These are phyloP conservation scores for Brettanomyces sp. DNA, from an alignment of 805 yeast species.

Conservation along the genomic window DNA sequence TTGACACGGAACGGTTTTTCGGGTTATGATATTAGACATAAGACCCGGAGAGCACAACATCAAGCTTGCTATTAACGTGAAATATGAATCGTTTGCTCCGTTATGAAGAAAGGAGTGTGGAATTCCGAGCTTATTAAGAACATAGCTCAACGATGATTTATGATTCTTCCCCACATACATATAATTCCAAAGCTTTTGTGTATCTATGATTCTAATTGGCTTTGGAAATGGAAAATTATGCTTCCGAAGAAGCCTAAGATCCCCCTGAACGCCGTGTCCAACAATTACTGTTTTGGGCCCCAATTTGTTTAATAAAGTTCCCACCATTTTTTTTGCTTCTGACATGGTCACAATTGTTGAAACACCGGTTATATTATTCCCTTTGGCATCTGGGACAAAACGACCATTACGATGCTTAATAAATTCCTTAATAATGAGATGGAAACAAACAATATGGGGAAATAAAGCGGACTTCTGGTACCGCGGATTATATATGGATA, in stretches of 20 bases:
- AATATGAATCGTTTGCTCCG: constrained; percentile 25
- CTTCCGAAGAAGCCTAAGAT: constrained; percentile 12
- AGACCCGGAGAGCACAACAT: constrained; percentile 19
- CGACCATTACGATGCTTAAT: constrained; percentile 11
- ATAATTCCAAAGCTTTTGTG: constrained; percentile 18
- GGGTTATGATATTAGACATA: constrained; percentile 4
- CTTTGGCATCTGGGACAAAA: constrained; percentile 21
- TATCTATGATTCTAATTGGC: constrained; percentile 21
- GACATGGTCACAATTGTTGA: constrained; percentile 13
- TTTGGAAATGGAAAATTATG: constrained; percentile 11
- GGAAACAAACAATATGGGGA: constrained; percentile 23
- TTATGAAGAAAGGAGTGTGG: constrained; percentile 24
- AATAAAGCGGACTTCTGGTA: constrained; percentile 19
- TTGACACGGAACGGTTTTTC: too few species aligned
- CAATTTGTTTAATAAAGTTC: constrained; percentile 7
- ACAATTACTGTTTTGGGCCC: constrained; percentile 15
- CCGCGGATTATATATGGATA: constrained; percentile 21
- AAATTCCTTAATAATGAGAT: constrained; percentile 18
- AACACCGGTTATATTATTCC: constrained; percentile 20
- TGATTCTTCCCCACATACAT: constrained; percentile 5
- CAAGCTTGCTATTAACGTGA: constrained; percentile 18
- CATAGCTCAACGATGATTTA: constrained; percentile 15
- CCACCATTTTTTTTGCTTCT: constrained; percentile 11
- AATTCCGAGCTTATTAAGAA: constrained; percentile 19
- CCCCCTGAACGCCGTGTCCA: constrained; percentile 23